These are phyloP conservation scores for Isatis tinctoria DNA, from an alignment of 345 rosid species.

Conservation along the genomic window DNA sequence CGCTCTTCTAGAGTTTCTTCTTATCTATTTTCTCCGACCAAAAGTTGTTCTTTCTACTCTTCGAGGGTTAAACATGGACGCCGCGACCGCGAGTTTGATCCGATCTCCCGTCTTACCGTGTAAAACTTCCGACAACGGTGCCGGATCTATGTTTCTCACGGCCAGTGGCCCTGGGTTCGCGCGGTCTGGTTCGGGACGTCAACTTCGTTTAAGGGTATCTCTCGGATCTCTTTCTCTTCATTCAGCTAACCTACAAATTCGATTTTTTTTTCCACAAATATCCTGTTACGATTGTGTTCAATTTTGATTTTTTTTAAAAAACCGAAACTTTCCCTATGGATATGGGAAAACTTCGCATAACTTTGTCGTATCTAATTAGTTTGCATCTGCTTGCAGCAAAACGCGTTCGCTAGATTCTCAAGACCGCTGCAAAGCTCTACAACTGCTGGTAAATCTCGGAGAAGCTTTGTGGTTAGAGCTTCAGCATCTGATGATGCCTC, in stretches of 20 bases:
- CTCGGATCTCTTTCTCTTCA: neutral
- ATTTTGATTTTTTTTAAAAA: neutral
- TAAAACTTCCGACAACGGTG: slow-evolving; percentile 27
- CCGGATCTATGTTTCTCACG: slow-evolving; percentile 39
- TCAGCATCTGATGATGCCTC: slow-evolving; percentile 57
- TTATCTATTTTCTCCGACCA: slow-evolving; percentile 17
- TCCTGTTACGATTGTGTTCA: neutral
- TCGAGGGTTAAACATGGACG: slow-evolving; percentile 40
- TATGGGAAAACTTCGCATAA: no score
- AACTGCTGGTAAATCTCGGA: slow-evolving; percentile 34
- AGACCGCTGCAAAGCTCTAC: slow-evolving; percentile 27
- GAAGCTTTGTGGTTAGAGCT: slow-evolving; percentile 49
- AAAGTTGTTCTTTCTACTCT: neutral
- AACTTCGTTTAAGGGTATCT: slow-evolving; percentile 35
- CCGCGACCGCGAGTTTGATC: slow-evolving; percentile 36
- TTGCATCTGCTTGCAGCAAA: slow-evolving; percentile 7
- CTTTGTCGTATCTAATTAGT: neutral
- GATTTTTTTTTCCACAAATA: neutral
- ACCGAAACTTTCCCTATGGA: neutral
- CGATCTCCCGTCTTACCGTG: slow-evolving; percentile 30
- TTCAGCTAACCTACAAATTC: neutral
- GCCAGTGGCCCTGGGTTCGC: slow-evolving; percentile 38
- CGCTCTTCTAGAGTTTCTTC: neutral
- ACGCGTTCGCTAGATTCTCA: slow-evolving; percentile 6
- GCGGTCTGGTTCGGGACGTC: slow-evolving; percentile 9